These are phyloP conservation scores for Ogataea siamensis DNA, from an alignment of 805 yeast genomes.

Conservation along the genomic window DNA sequence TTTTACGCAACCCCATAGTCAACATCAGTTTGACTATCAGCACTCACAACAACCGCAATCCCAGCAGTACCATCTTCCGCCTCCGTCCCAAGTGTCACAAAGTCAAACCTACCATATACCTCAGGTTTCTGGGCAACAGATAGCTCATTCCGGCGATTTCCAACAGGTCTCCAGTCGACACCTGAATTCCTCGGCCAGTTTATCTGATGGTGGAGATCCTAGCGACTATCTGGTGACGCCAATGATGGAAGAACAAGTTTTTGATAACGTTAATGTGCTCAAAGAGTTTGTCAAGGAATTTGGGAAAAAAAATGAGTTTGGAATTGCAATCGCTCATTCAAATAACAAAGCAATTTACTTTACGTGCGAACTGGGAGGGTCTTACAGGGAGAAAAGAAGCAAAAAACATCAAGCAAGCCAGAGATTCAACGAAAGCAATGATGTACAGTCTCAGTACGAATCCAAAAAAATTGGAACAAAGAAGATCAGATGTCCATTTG, in stretches of 20 bases:
- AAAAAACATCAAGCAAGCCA: constrained; percentile 22
- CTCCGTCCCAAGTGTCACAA: constrained; percentile 14
- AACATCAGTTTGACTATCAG: constrained; percentile 16
- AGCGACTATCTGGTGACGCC: constrained; percentile 50
- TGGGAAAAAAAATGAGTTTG: constrained; percentile 57
- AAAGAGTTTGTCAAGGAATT: constrained; percentile 54
- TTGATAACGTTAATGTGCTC: constrained; percentile 47
- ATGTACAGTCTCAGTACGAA: constrained; percentile 20
- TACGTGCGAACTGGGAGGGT: constrained; percentile 58
- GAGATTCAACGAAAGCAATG: constrained; percentile 25
- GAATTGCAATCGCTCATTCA: constrained; percentile 58
- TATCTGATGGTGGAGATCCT: constrained; percentile 22
- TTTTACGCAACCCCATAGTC: constrained; percentile 12
- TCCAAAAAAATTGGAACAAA: constrained; percentile 39
- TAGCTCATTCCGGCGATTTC: constrained; percentile 11
- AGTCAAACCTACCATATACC: constrained; percentile 7
- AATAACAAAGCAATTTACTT: constrained; percentile 58
- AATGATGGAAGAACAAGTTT: constrained; percentile 52
- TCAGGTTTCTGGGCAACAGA: constrained; percentile 1
- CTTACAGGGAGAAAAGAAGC: constrained; percentile 49
- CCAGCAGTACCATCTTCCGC: constrained; percentile 16
- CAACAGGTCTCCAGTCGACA: constrained; percentile 16
- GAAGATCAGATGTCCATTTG: constrained; percentile 54
- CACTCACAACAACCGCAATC: constrained; percentile 10
- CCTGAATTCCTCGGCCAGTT: constrained; percentile 5